A percentile compares a stretch with the other conserved stretches of the same genome.
These are phyloP conservation scores for Ogataea trehalophila DNA, from an alignment of 805 yeast genomes.

Conservation along the genomic window DNA sequence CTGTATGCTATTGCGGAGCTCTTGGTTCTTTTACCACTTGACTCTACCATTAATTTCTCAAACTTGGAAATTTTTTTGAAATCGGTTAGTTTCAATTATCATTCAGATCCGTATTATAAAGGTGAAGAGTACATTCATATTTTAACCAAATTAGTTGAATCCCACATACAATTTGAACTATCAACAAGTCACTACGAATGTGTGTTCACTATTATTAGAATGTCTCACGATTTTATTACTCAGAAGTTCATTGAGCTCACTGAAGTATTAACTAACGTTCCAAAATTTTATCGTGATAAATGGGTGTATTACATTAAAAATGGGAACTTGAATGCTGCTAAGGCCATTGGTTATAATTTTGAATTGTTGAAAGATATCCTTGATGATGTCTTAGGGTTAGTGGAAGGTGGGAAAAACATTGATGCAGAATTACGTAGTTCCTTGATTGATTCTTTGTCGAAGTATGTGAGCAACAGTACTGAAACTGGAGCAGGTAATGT, in stretches of 20 bases:
- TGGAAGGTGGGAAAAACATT: slow-evolving; percentile 19
- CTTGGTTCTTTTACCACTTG: not conserved
- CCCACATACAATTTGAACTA: slow-evolving; percentile 7
- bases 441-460: slow-evolving; percentile 23
- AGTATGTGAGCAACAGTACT: slow-evolving; percentile 19
- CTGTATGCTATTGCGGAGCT: slow-evolving; percentile 23
- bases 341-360: slow-evolving; percentile 29
- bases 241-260: slow-evolving; percentile 30
- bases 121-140: slow-evolving; percentile 35
- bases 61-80: slow-evolving; percentile 5
- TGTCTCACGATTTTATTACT: slow-evolving; percentile 16
- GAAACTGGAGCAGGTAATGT: slow-evolving; percentile 8
- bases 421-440: slow-evolving; percentile 27
- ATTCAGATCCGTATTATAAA: slow-evolving; percentile 28
- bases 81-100: slow-evolving; percentile 28
- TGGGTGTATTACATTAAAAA: slow-evolving; percentile 35
- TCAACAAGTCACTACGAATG: slow-evolving; percentile 11
- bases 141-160: slow-evolving; percentile 7
- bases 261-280: slow-evolving; percentile 6
- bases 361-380: slow-evolving; percentile 13
- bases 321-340: slow-evolving; percentile 35
- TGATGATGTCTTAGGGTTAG: slow-evolving; percentile 22
- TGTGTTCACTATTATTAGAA: slow-evolving; percentile 28
- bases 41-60: not conserved
- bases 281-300: slow-evolving; percentile 19